phyloP scores from a whole-genome alignment of 768 basidiomycete species.

The Mycena amicta region DNA sequence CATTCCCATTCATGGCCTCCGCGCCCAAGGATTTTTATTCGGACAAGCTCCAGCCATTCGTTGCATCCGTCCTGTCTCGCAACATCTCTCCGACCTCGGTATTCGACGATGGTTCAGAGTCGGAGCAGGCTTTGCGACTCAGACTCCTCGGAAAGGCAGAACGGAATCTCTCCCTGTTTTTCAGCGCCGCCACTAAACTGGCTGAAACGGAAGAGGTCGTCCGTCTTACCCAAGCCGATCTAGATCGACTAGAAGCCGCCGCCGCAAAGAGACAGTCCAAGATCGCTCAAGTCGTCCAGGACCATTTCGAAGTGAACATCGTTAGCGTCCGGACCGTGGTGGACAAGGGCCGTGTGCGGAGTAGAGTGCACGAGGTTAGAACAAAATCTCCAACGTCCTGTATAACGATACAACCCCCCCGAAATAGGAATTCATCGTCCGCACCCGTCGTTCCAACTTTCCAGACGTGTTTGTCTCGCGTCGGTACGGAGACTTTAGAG shows the following conservation, averaged over 20 bases:
- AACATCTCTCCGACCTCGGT: conserved; percentile 68
- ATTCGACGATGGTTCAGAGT: conserved; percentile 55
- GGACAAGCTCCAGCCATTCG: conserved; percentile 92
- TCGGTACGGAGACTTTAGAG: conserved; percentile 93
- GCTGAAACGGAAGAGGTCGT: conserved; percentile 88
- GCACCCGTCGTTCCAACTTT: conserved; percentile 73
- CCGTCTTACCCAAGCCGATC: conserved; percentile 81
- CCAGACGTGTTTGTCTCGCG: conserved; percentile 87
- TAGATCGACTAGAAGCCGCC: conserved; percentile 74
- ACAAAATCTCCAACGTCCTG: conserved; percentile 6
- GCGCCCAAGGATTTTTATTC: conserved; percentile 93
- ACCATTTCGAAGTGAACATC: conserved; percentile 87
- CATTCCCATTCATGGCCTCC: conserved; percentile 91
- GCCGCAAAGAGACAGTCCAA: conserved; percentile 65
- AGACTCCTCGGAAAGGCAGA: conserved; percentile 79
- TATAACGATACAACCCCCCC: conserved; percentile 12
- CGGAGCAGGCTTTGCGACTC: conserved; percentile 61
- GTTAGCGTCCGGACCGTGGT: conserved; percentile 82
- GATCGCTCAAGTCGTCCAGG: conserved; percentile 42
- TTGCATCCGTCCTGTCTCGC: conserved; percentile 77
- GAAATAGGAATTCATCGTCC: conserved; percentile 93
- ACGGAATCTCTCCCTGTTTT: conserved; percentile 80
- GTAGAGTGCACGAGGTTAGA: conserved; percentile 83
- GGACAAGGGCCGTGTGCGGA: conserved; percentile 85
- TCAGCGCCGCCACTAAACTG: conserved; percentile 82